These are phyloP conservation scores for Brassica juncea DNA, from an alignment of 345 rosid genomes.

Conservation along the genomic window DNA sequence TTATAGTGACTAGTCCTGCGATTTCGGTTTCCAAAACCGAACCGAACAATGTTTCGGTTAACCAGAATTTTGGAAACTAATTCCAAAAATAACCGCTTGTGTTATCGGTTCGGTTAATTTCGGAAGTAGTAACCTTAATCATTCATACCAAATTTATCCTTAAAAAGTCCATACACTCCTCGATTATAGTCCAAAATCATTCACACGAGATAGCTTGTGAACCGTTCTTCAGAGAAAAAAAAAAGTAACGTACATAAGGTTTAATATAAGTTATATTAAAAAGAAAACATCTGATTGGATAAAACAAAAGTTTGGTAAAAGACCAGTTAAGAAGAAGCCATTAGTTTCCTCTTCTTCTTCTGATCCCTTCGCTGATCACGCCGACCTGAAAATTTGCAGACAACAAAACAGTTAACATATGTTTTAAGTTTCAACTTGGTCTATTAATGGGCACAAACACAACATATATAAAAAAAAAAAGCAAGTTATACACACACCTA, in stretches of 20 bases:
- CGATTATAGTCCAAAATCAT: background rate
- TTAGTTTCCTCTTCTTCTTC: slow-evolving; percentile 47
- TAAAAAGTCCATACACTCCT: background rate
- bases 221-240: background rate
- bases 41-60: too few relatives aligned
- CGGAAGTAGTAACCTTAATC: too few relatives aligned
- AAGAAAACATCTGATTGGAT: slow-evolving; percentile 9
- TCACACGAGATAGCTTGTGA: background rate
- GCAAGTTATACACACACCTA: slow-evolving; percentile 46
- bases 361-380: slow-evolving; percentile 76
- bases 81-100: too few relatives aligned
- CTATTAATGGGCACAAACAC: too few relatives aligned
- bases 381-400: slow-evolving; percentile 51
- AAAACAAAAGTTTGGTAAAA: background rate
- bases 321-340: slow-evolving; percentile 36
- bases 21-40: too few relatives aligned
- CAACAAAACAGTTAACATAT: slow-evolving; percentile 18
- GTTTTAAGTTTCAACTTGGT: background rate
- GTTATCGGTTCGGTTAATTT: too few relatives aligned
- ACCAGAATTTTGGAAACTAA: too few relatives aligned
- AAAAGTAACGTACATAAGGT: background rate
- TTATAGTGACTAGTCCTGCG: too few relatives aligned
- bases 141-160: background rate
- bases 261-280: background rate
- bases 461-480: background rate